Base-by-base conservation (phyloP, 2,329 filamentous ascomycete genomes). In the Polytolypa hystricis region DNA sequence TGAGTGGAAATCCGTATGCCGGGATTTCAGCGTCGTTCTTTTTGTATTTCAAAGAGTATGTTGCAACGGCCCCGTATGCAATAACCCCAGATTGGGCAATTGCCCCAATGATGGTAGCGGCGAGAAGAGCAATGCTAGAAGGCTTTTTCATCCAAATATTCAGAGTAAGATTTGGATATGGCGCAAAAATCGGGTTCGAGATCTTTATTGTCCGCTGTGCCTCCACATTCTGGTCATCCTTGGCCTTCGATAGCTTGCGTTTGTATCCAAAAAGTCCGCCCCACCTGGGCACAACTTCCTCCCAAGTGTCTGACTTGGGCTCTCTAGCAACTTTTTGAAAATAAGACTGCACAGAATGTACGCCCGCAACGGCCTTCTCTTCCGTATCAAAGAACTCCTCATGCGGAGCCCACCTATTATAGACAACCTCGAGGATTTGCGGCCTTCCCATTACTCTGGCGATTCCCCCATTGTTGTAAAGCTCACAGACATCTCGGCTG, bases 391-490 rank as follows among this genome's bases (percentile, higher is more conserved):
- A 52, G 1, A 55, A 50, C 46, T 64, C 59, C 11, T 56, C 55
- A 47, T 61, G 32, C 61, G 25, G 69, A 54, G 44, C 70, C 64
- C 0, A 59, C 61, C 8, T 17, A 59, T 46, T 14, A 61, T 58
- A 40, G 15, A 60, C 43, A 4, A 61, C 42, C 39, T 61, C 57
- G 12, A 60, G 26, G 2, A 61, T 52, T 17, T 47, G 53, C 1
- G 57, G 56, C 14, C 51, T 41, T 2, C 56, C 58, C 36, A 54
- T 54, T 5, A 61, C 56, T 7, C 56, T 49, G 1, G 57, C 53
- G 2, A 70, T 52, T 0, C 56, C 53, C 0, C 54, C 46, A 31
- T 63, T 58, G 5, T 67, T 67, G 42, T 61, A 69, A 0, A 69
- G 44, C 39, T 70, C 66, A 3, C 37, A 39, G n/a, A 39, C 37